phyloP scores from a whole-genome alignment of 2,329 filamentous ascomycete genomes.

The Chrysoporthe deuterocubensis region DNA sequence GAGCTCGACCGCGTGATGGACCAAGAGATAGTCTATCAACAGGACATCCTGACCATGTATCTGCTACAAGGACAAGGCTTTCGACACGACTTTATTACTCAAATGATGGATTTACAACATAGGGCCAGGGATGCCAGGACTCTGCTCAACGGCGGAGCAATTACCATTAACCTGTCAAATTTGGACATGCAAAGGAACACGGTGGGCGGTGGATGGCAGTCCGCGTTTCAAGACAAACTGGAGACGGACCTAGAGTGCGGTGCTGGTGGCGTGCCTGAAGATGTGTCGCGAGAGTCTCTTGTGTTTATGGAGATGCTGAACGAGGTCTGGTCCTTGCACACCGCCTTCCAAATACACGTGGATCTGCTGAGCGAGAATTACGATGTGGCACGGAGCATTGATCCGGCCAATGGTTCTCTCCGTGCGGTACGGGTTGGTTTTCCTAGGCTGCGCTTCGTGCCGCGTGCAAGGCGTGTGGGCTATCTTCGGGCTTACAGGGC shows the following conservation, averaged over 20 bases:
- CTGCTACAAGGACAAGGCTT: background rate
- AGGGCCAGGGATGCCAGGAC: background rate
- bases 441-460: background rate
- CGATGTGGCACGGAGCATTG: background rate
- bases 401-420: background rate
- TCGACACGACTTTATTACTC: background rate
- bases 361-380: background rate
- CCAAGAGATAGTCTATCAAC: slow-evolving; percentile 5
- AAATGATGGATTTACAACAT: background rate
- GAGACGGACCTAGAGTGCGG: background rate
- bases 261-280: background rate
- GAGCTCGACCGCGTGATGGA: background rate
- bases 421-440: too few species aligned
- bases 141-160: background rate
- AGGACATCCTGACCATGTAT: background rate
- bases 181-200: background rate
- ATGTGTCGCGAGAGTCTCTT: background rate
- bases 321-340: background rate
- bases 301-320: background rate
- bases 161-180: background rate
- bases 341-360: background rate
- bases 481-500: background rate
- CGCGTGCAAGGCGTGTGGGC: background rate
- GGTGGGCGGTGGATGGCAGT: background rate
- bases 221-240: background rate